A percentile compares a stretch with the other conserved stretches of the same genome.
These are phyloP conservation scores for Arxiozyma bovina DNA, from an alignment of 1,139 yeast genomes.

Conservation along the genomic window DNA sequence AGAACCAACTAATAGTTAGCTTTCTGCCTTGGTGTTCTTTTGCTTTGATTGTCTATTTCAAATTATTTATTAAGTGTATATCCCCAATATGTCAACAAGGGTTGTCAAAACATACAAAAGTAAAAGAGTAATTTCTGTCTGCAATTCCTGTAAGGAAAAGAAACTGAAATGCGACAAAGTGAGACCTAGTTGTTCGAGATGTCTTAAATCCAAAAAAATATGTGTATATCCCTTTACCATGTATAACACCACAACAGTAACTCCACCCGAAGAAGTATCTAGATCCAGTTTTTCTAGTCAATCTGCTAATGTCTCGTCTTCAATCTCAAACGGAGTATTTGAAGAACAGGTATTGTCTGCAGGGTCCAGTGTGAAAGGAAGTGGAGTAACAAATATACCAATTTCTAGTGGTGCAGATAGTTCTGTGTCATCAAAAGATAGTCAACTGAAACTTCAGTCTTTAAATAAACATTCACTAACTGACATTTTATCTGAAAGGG, in stretches of 20 bases:
- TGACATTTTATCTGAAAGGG: neutral
- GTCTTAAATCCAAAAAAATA: conserved; percentile 6
- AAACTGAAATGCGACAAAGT: conserved; percentile 17
- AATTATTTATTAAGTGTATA: neutral
- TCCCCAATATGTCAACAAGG: neutral
- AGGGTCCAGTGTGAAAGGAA: neutral
- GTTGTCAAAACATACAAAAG: neutral
- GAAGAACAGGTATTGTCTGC: neutral
- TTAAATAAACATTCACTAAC: too few species aligned
- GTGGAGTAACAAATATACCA: neutral
- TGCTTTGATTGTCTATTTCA: neutral
- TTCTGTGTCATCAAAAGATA: neutral
- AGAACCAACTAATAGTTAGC: neutral
- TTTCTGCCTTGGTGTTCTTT: too few species aligned
- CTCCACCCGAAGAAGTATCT: conserved; percentile 1
- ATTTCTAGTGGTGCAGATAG: neutral
- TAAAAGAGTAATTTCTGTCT: conserved; percentile 8
- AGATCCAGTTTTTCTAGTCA: neutral
- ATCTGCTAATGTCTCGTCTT: neutral
- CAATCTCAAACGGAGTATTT: neutral
- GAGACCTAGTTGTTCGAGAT: conserved; percentile 15
- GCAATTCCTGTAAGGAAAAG: conserved; percentile 13
- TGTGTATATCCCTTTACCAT: conserved; percentile 10
- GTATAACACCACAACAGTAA: neutral
- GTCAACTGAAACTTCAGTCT: neutral